These are phyloP conservation scores for Aleurites moluccanus DNA, from an alignment of 441 rosid species.

Conservation along the genomic window DNA sequence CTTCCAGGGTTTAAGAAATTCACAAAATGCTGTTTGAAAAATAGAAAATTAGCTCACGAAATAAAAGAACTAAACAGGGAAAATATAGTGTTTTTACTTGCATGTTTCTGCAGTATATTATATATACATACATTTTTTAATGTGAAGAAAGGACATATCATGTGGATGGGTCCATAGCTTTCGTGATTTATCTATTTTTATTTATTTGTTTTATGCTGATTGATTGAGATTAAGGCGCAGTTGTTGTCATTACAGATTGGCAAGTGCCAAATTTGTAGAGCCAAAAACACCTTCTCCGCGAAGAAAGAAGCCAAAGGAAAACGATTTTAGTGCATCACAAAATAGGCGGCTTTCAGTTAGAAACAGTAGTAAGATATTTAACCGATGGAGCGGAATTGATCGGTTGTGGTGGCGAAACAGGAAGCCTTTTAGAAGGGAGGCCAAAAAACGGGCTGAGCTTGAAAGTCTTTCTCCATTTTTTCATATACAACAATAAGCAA, in stretches of 20 bases:
- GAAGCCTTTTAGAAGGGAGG: constrained; percentile 70
- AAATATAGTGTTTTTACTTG: too few species aligned
- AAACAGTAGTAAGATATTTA: constrained; percentile 14
- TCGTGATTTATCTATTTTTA: background rate
- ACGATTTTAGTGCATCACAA: constrained; percentile 21
- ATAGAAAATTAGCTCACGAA: too few species aligned
- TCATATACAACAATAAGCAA: constrained; percentile 24
- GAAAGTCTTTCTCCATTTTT: too few species aligned
- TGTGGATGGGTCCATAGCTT: too few species aligned
- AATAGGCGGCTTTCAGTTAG: constrained; percentile 5
- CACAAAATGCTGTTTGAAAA: too few species aligned
- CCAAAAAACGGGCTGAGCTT: too few species aligned
- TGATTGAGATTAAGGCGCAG: background rate
- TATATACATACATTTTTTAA: background rate
- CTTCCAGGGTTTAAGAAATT: too few species aligned
- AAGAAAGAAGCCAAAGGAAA: constrained; percentile 24
- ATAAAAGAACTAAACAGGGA: too few species aligned
- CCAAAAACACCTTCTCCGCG: constrained; percentile 54
- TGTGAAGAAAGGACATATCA: too few species aligned
- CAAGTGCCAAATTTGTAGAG: constrained; percentile 40
- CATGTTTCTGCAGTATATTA: too few species aligned
- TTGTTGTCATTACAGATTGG: constrained; percentile 35
- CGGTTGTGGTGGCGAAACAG: constrained; percentile 61
- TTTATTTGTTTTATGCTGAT: constrained; percentile 3
- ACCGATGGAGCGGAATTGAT: constrained; percentile 33